These are phyloP conservation scores for Colletotrichum lupini DNA, from an alignment of 2,329 filamentous ascomycete genomes.

Conservation along the genomic window DNA sequence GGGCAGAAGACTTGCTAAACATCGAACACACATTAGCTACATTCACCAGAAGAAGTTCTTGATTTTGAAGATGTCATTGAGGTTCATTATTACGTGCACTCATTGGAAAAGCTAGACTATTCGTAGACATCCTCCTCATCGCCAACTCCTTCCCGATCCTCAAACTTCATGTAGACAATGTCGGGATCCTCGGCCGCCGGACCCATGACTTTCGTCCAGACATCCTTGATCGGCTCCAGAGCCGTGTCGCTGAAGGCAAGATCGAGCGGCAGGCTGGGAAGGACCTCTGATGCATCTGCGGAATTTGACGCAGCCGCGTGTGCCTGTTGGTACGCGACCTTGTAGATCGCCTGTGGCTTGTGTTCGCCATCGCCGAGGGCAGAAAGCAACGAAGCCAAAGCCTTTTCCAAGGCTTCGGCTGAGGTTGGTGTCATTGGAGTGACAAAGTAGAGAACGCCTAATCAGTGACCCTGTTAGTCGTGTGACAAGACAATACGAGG, in stretches of 20 bases:
- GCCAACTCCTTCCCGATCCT: constrained; percentile 73
- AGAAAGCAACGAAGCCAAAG: constrained; percentile 55
- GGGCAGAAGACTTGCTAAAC: constrained; percentile 6
- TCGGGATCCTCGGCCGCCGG: constrained; percentile 54
- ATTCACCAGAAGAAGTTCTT: constrained; percentile 3
- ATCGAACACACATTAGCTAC: constrained; percentile 30
- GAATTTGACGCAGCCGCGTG: constrained; percentile 42
- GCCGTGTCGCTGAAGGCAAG: constrained; percentile 80
- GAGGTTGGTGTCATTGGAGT: constrained; percentile 50
- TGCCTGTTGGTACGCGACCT: constrained; percentile 66
- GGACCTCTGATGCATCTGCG: constrained; percentile 57
- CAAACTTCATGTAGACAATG: constrained; percentile 78
- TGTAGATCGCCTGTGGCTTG: constrained; percentile 55
- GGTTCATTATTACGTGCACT: constrained; percentile 37
- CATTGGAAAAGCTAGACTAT: constrained; percentile 37
- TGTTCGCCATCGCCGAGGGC: constrained; percentile 43
- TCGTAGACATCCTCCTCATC: constrained; percentile 66
- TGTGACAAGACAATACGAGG: background rate
- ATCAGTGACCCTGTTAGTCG: constrained; percentile 42
- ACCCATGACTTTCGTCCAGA: constrained; percentile 75
- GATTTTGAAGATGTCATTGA: constrained; percentile 14
- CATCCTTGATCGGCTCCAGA: constrained; percentile 73
- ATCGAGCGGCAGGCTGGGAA: constrained; percentile 70
- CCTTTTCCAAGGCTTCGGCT: constrained; percentile 48
- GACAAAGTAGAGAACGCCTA: constrained; percentile 50